Percentiles rank a stretch among this genome's conserved stretches.
Conservation (phyloP, 306 rosid species). For the Cicer bijugum region DNA sequence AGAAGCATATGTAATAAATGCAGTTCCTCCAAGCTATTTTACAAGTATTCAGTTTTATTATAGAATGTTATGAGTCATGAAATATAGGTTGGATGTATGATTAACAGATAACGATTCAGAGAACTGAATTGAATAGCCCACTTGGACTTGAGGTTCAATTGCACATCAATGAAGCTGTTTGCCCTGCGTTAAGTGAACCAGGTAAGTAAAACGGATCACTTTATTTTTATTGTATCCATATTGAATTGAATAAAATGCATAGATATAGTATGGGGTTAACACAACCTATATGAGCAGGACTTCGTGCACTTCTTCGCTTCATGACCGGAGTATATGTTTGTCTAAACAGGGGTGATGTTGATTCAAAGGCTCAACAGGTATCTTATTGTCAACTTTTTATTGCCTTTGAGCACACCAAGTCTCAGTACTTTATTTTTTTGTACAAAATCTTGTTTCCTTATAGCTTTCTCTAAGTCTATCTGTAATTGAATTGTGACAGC, state of each 20-base stretch:
- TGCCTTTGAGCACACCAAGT: constrained; percentile 28
- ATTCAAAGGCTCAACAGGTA: constrained; percentile 76
- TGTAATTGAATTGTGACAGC: constrained; percentile 60
- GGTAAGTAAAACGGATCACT: constrained; percentile 49
- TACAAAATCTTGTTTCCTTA: constrained; percentile 32
- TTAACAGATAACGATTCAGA: constrained; percentile 80
- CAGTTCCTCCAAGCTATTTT: constrained; percentile 37
- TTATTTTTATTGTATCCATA: constrained; percentile 32
- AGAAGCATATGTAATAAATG: constrained; percentile 75
- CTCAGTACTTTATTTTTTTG: constrained; percentile 19
- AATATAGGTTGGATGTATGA: constrained; percentile 42
- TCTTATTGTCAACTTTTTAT: constrained; percentile 31
- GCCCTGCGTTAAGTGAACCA: constrained; percentile 94
- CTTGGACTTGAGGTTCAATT: constrained; percentile 93
- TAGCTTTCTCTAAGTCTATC: constrained; percentile 44
- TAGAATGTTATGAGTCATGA: constrained; percentile 40
- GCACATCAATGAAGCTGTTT: constrained; percentile 86
- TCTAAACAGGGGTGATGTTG: constrained; percentile 84
- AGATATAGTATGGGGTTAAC: constrained; percentile 39
- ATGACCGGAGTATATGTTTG: constrained; percentile 89
- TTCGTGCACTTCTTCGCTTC: constrained; percentile 92
- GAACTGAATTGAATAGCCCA: constrained; percentile 88
- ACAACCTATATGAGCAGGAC: constrained; percentile 58
- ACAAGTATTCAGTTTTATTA: constrained; percentile 15
- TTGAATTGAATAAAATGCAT: constrained; percentile 20